Evolutionary conservation across 2,329 filamentous ascomycete species (phyloP).

Genomic region (Colletotrichum eleusines): DNA sequence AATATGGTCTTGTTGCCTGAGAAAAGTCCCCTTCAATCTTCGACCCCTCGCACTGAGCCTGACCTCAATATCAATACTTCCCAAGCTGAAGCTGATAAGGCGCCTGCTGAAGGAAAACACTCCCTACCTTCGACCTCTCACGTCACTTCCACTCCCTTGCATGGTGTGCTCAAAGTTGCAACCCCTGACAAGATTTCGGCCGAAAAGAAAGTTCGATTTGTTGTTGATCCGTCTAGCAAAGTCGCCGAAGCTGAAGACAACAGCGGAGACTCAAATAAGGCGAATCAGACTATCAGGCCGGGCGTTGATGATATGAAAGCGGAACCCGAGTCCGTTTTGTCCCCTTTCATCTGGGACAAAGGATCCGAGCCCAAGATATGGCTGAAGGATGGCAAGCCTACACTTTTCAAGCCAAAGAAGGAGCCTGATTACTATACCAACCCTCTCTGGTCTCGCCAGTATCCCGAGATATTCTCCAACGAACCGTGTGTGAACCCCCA

Average conservation of each 20-base stretch:
- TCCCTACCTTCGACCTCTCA: neutral
- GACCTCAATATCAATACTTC: neutral
- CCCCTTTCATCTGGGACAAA: slow-evolving; percentile 31
- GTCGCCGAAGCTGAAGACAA: neutral
- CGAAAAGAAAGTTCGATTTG: slow-evolving; percentile 36
- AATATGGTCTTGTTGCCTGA: neutral
- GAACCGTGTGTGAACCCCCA: slow-evolving; percentile 8
- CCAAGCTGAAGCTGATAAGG: neutral
- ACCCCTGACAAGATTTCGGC: slow-evolving; percentile 2
- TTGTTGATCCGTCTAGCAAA: neutral
- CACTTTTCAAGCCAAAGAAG: slow-evolving; percentile 27
- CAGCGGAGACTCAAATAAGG: slow-evolving; percentile 15
- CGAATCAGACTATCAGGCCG: slow-evolving; percentile 12
- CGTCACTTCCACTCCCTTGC: neutral
- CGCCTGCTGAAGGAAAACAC: neutral
- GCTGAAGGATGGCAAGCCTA: slow-evolving; percentile 35
- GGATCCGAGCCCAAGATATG: slow-evolving; percentile 34
- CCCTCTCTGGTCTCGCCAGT: slow-evolving; percentile 39
- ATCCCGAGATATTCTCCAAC: slow-evolving; percentile 35
- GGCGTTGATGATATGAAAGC: slow-evolving; percentile 2
- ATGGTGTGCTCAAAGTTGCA: slow-evolving; percentile 10
- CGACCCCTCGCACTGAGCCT: neutral
- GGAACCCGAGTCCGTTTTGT: neutral
- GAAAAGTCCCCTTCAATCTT: neutral
- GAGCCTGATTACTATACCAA: slow-evolving; percentile 28